Base-by-base conservation (phyloP, 2,329 filamentous ascomycete species). In the Trichophyton mentagrophytes region DNA sequence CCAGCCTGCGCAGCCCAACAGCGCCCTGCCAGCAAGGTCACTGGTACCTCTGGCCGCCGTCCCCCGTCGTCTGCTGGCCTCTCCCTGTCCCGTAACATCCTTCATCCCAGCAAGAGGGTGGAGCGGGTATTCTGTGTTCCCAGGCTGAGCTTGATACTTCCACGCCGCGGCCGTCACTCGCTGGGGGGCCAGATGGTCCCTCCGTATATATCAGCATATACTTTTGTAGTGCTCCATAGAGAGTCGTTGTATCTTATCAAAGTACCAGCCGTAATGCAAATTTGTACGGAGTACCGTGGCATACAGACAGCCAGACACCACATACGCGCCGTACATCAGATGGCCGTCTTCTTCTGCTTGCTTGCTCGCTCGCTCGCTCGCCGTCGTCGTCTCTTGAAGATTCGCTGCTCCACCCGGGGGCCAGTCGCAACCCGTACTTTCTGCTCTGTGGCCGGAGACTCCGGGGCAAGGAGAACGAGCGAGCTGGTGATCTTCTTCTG, bases 101-200 rank as follows among this genome's bases (percentile, higher is more conserved):
- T 7, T 53, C 17, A 20, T 33, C 27, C 49, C 15, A 55, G 13
- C 49, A n/a, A 55, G 33, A 55, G 49, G 49, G 49, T 33, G 30
- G 49, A 55, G 49, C 49, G 49, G 49, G 30, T 55, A 55, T 55
- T 33, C 49, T 55, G 49, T 55, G 25, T 55, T 55, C 49, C 30
- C 49, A 55, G 49, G 33, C 7, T 8, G 25, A 20, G 46, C 22
- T 27, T 55, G 49, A 36, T 55, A 55, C 33, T 55, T 55, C 49
- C 49, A 55, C 49, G 49, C 15, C 30, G 49, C 17, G 6, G 8
- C 8, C 9, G 17, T 11, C 9, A 27, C 22, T 49, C 25, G 9
- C 9, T 25, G 22, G 44, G 20, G 25, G 15, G 5, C 47, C 22
- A 55, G 49, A 33, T 27, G n/a, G 8, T 15, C 33, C 13, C 49